Evolutionary conservation across 768 basidiomycete species (phyloP).

Genomic region (Lactarius pseudohatsudake): DNA sequence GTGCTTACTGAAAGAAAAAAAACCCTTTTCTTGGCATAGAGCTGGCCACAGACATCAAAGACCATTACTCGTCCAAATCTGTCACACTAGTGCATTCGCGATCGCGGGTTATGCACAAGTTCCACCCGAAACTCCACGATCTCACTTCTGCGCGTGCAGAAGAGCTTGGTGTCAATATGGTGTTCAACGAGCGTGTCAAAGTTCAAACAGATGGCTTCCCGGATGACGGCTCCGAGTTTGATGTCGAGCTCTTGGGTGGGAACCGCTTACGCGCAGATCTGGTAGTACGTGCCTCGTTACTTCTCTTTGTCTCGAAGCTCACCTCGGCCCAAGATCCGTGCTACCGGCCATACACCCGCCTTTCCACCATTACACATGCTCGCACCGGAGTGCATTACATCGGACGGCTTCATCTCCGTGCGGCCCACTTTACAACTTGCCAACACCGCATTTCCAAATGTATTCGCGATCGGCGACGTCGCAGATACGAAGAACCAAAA

Average conservation of each 20-base stretch:
- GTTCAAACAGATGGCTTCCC: slow-evolving; percentile 35
- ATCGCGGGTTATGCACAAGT: slow-evolving; percentile 31
- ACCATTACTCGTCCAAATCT: slow-evolving; percentile 29
- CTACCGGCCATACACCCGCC: slow-evolving; percentile 36
- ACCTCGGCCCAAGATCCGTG: slow-evolving; percentile 31
- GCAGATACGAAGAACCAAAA: slow-evolving; percentile 33
- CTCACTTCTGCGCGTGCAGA: slow-evolving; percentile 29
- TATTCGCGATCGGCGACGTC: slow-evolving; percentile 35
- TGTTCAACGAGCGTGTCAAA: slow-evolving; percentile 31
- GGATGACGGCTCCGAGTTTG: slow-evolving; percentile 25
- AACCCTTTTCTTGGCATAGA: slow-evolving; percentile 21
- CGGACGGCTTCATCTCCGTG: slow-evolving; percentile 31
- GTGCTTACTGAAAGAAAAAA: background rate
- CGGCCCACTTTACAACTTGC: slow-evolving; percentile 34
- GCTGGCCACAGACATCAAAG: slow-evolving; percentile 34
- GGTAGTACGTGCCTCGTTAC: slow-evolving; percentile 19
- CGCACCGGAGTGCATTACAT: slow-evolving; percentile 29
- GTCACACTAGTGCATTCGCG: slow-evolving; percentile 36
- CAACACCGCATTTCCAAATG: slow-evolving; percentile 22
- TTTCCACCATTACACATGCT: slow-evolving; percentile 32
- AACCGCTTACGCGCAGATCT: slow-evolving; percentile 28
- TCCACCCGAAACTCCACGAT: slow-evolving; percentile 33
- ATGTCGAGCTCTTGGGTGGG: slow-evolving; percentile 30
- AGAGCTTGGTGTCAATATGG: slow-evolving; percentile 31
- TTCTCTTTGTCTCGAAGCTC: background rate